These are phyloP conservation scores for Elongisporangium prolatum DNA, from an alignment of 352 stramenopile species.

Conservation along the genomic window DNA sequence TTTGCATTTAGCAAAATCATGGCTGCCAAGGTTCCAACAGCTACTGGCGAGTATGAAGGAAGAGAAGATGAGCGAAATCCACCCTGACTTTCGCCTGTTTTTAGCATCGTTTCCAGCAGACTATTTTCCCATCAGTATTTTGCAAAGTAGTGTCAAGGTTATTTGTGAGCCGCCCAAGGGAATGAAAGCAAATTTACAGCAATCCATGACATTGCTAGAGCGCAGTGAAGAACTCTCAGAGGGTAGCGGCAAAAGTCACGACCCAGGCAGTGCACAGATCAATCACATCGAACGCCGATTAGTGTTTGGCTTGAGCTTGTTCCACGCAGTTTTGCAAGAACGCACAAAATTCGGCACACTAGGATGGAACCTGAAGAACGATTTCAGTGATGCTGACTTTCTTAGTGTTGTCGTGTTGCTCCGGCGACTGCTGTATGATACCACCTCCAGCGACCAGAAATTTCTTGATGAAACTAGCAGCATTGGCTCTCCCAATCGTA, in stretches of 20 bases:
- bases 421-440: constrained; percentile 30
- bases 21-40: constrained; percentile 61
- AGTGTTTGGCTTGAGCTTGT: constrained; percentile 71
- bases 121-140: constrained; percentile 68
- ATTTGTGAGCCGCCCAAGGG: constrained; percentile 73
- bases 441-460: not conserved
- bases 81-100: constrained; percentile 64
- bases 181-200: constrained; percentile 68
- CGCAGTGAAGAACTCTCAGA: constrained; percentile 1
- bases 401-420: constrained; percentile 63
- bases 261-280: not conserved
- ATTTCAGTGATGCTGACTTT: constrained; percentile 79
- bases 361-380: constrained; percentile 75
- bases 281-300: constrained; percentile 39
- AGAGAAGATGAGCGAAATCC: constrained; percentile 25
- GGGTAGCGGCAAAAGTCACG: constrained; percentile 1
- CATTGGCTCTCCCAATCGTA: not conserved
- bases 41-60: constrained; percentile 30
- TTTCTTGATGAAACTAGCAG: not conserved
- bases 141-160: constrained; percentile 77
- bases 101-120: constrained; percentile 56
- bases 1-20: constrained; percentile 70
- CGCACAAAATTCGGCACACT: constrained; percentile 69
- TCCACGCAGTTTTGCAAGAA: constrained; percentile 75
- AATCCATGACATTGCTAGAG: constrained; percentile 46